Evolutionary conservation across 441 rosid genomes (phyloP).

Genomic region (Syzygium malaccense): DNA sequence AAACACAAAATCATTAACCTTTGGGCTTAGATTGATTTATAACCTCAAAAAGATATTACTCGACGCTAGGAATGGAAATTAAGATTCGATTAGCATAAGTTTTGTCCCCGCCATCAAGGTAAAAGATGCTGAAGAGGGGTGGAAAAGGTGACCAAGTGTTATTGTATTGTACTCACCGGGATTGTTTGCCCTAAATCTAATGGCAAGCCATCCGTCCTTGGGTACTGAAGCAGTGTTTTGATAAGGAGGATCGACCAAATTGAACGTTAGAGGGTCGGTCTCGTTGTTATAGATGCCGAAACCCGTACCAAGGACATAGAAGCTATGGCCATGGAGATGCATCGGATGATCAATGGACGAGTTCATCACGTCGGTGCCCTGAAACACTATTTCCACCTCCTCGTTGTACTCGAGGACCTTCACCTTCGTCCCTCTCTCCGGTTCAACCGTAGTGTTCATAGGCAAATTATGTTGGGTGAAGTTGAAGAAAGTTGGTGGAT

Average conservation of each 20-base stretch:
- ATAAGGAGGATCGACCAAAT: slow-evolving; percentile 5
- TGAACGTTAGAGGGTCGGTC: not conserved
- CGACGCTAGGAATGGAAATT: not conserved
- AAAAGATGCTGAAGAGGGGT: not conserved
- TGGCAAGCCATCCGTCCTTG: slow-evolving; percentile 6
- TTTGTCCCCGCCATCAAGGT: not conserved
- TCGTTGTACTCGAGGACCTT: slow-evolving; percentile 11
- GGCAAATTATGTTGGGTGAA: slow-evolving; percentile 2
- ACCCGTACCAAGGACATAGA: slow-evolving; percentile 1
- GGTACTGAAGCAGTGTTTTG: slow-evolving; percentile 3
- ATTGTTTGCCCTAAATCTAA: slow-evolving; percentile 5
- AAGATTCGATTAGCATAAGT: not conserved
- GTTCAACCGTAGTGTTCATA: not conserved
- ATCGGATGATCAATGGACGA: slow-evolving; percentile 3
- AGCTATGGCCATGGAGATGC: slow-evolving; percentile 10
- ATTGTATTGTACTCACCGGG: not conserved
- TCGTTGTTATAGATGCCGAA: slow-evolving; percentile 3
- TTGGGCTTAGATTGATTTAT: not conserved
- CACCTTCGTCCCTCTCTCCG: slow-evolving; percentile 1
- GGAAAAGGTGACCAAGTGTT: not conserved
- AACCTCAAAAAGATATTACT: not conserved
- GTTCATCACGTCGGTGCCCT: not conserved
- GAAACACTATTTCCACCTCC: slow-evolving; percentile 6
- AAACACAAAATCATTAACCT: not conserved
- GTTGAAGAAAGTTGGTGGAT: not conserved